Base-by-base conservation (phyloP, 2,329 filamentous ascomycete genomes). In the Fusarium multiceps region DNA sequence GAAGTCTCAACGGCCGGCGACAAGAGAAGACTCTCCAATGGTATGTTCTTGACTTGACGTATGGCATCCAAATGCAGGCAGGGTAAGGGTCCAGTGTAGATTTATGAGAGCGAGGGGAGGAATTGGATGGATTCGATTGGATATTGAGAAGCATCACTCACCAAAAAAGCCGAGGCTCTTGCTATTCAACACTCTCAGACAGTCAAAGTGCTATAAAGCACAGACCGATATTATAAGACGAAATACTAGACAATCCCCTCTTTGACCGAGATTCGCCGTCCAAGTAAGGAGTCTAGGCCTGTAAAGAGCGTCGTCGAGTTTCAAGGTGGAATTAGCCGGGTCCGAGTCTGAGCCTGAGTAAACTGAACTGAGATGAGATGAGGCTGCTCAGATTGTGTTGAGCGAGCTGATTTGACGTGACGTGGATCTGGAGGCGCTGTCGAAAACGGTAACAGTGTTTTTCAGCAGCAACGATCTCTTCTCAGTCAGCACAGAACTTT, bases 111-210 rank as follows among this genome's bases (percentile, higher is more conserved):
- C 40, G 41, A 66, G 25, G 54, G 37, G 30, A 62, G 63, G 53
- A 37, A 48, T 63, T 55, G 50, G 56, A 51, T 34, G 45, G 47
- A 60, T 68, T 50, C 51, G 28, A 66, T 66, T 66, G 58, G 42
- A 63, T 56, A 47, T 62, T 49, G 59, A 48, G 34, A 53, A 58
- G 42, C 41, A 46, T 51, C 64, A 71, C 68, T 71, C 53, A 74
- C 58, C 68, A 64, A 63, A 65, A 63, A 65, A 58, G 68, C 70
- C 63, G 66, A 72, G 63, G 68, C 61, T 63, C 55, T 59, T 59
- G 68, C 62, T 62, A 48, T 55, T 41, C 34, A 50, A 45, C 32
- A 27, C 45, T 49, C 20, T 53, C n/a, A 20, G 6, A n/a, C 20
- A 34, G 45, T 34, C 50, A 59, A 51, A n/a, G 34, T 37, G 59